Percentiles rank a stretch among this genome's conserved stretches.
These are phyloP conservation scores for Eucalyptus shirleyi DNA, from an alignment of 345 rosid species.

Conservation along the genomic window DNA sequence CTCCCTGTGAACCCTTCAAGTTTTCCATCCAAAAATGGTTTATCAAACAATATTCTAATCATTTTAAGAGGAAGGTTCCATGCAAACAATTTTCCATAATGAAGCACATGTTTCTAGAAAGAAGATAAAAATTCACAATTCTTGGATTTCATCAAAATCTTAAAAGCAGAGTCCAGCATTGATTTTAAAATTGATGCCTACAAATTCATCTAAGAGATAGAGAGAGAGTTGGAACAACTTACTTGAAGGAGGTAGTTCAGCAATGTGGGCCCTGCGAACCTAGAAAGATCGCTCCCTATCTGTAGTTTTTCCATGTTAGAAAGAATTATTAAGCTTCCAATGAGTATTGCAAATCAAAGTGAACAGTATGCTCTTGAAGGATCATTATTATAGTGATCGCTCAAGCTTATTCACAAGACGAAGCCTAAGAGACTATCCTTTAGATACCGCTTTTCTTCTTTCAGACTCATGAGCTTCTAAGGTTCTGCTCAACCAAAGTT, in stretches of 20 bases:
- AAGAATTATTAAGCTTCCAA: conserved; percentile 2
- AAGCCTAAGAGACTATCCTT: background rate
- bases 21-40: background rate
- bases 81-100: background rate
- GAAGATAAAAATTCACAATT: background rate
- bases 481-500: background rate
- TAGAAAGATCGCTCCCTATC: conserved; percentile 76
- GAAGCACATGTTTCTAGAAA: background rate
- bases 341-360: background rate
- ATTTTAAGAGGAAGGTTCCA: background rate
- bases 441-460: background rate
- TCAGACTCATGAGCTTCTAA: background rate
- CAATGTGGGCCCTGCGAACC: conserved; percentile 73
- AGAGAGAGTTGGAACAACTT: background rate
- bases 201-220: background rate
- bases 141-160: background rate
- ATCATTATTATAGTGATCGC: background rate
- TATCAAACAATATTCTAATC: background rate
- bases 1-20: background rate
- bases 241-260: conserved; percentile 77
- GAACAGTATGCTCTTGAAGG: background rate
- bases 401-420: background rate
- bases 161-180: background rate
- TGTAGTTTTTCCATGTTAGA: conserved; percentile 21
- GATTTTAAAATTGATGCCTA: background rate